Evolutionary conservation across 2,329 filamentous ascomycete species (phyloP).

Genomic region (Malbranchea cinnamomea): DNA sequence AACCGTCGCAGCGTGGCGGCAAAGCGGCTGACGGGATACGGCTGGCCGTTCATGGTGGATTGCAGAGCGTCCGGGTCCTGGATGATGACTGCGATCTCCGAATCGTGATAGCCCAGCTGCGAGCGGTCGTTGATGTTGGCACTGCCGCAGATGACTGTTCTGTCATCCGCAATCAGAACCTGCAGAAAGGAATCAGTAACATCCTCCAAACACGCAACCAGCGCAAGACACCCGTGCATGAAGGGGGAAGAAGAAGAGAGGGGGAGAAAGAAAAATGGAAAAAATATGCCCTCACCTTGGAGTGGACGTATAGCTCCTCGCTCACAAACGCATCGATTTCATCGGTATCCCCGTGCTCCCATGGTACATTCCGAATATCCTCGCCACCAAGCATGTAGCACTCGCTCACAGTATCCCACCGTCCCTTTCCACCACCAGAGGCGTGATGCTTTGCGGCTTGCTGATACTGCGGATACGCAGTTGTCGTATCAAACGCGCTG

Average conservation of each 20-base stretch:
- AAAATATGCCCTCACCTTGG: constrained; percentile 38
- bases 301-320: constrained; percentile 91
- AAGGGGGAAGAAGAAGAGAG: constrained; percentile 29
- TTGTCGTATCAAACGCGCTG: constrained; percentile 24
- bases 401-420: constrained; percentile 50
- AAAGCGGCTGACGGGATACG: constrained; percentile 58
- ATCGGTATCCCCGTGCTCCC: constrained; percentile 56
- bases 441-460: constrained; percentile 42
- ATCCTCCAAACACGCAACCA: neutral
- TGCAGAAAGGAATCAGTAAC: constrained; percentile 43
- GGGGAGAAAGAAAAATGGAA: constrained; percentile 14
- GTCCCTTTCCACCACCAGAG: constrained; percentile 25
- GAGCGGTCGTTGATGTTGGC: constrained; percentile 58
- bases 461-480: constrained; percentile 55
- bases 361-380: constrained; percentile 52
- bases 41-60: constrained; percentile 56
- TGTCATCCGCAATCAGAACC: constrained; percentile 64
- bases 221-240: neutral
- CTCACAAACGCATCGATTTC: constrained; percentile 83
- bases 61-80: constrained; percentile 60
- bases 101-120: constrained; percentile 72
- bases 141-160: constrained; percentile 65
- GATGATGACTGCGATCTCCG: constrained; percentile 79
- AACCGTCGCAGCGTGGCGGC: constrained; percentile 68
- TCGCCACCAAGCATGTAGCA: constrained; percentile 63